phyloP scores from a whole-genome alignment of 768 basidiomycete species.

The Leccinum longicurvipes region DNA sequence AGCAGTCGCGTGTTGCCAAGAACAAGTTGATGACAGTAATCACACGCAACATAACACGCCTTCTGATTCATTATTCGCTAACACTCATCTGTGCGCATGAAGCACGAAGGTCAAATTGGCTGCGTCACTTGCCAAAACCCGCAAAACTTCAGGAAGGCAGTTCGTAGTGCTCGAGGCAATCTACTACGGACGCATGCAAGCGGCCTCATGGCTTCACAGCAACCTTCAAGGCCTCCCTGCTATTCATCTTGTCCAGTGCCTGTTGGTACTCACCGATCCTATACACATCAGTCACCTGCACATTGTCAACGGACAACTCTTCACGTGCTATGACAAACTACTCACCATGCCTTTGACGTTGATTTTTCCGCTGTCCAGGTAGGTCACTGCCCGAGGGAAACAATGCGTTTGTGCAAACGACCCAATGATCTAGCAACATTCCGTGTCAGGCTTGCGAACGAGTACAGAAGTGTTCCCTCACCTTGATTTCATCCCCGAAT shows the following conservation, averaged over 20 bases:
- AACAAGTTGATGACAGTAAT: neutral
- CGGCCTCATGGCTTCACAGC: slow-evolving; percentile 46
- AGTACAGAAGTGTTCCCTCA: slow-evolving; percentile 17
- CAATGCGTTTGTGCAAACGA: slow-evolving; percentile 84
- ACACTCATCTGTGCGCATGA: no score
- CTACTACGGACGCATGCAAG: neutral
- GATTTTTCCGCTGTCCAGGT: slow-evolving; percentile 80
- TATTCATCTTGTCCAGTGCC: slow-evolving; percentile 69
- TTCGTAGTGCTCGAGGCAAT: neutral
- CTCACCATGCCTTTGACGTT: slow-evolving; percentile 70
- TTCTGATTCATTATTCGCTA: neutral
- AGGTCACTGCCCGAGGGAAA: slow-evolving; percentile 84
- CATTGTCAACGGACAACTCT: neutral
- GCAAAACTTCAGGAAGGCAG: neutral
- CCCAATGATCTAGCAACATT: slow-evolving; percentile 61
- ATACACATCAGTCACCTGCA: slow-evolving; percentile 48
- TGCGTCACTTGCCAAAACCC: neutral
- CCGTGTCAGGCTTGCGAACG: neutral
- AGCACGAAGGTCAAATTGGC: neutral
- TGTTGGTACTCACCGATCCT: slow-evolving; percentile 61
- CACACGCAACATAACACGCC: neutral
- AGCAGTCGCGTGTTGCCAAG: neutral
- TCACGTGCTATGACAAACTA: neutral
- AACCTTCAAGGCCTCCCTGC: slow-evolving; percentile 53
- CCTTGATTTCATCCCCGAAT: slow-evolving; percentile 66